Evolutionary conservation across 1,284 basidiomycete species (phyloP).

Genomic region (Tetrapyrgos nigripes): DNA sequence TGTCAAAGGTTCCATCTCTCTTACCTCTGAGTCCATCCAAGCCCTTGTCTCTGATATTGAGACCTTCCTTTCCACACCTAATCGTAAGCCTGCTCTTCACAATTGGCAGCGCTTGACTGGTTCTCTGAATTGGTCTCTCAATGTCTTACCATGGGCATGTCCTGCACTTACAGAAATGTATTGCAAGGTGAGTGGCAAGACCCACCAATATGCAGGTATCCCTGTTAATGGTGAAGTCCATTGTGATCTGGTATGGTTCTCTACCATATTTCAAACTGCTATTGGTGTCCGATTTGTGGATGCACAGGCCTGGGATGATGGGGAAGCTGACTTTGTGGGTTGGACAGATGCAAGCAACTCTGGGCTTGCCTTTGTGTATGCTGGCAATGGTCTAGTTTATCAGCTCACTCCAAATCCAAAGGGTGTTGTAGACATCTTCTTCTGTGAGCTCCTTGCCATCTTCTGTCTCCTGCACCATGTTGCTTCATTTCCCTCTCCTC

Average conservation of each 20-base stretch:
- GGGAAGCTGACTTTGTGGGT: constrained; percentile 23
- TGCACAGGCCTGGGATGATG: constrained; percentile 18
- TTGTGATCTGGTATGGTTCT: constrained; percentile 22
- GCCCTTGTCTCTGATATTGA: constrained; percentile 24
- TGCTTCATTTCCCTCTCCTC: constrained; percentile 1
- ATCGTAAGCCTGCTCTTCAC: constrained; percentile 16
- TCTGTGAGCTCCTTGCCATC: constrained; percentile 24
- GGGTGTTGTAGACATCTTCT: constrained; percentile 24
- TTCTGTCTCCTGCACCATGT: constrained; percentile 19
- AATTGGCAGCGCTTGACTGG: constrained; percentile 10
- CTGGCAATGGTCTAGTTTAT: constrained; percentile 17
- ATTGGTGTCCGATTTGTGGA: constrained; percentile 26
- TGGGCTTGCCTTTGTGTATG: constrained; percentile 19
- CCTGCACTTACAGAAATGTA: constrained; percentile 26
- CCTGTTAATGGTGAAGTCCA: constrained; percentile 20
- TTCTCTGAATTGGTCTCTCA: constrained; percentile 13
- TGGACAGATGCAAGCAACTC: constrained; percentile 23
- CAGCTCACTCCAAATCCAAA: not conserved
- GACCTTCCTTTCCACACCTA: constrained; percentile 19
- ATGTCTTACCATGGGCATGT: constrained; percentile 12
- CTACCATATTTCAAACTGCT: constrained; percentile 7
- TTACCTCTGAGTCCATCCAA: constrained; percentile 22
- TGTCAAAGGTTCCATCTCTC: constrained; percentile 24
- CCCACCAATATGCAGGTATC: constrained; percentile 4
- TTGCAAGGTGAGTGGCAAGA: constrained; percentile 27